phyloP scores from a whole-genome alignment of 768 basidiomycete genomes.

The Lentinula raphanica region DNA sequence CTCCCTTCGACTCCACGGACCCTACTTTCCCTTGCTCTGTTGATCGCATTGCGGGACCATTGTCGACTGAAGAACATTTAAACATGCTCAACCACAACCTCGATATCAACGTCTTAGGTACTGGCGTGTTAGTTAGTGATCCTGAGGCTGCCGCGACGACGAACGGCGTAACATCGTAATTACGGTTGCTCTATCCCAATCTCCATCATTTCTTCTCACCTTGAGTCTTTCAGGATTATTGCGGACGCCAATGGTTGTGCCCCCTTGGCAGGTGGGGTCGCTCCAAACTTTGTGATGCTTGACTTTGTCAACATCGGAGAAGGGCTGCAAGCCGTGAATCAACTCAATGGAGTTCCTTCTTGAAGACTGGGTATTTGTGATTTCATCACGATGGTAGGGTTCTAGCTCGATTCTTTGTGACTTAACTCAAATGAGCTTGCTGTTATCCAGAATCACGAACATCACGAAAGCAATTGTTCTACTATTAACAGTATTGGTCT shows the following conservation, averaged over 20 bases:
- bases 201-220: neutral
- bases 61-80: constrained; percentile 29
- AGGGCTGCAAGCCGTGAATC: constrained; percentile 31
- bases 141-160: constrained; percentile 12
- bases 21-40: constrained; percentile 31
- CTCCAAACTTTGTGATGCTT: constrained; percentile 44
- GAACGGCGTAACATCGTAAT: constrained; percentile 25
- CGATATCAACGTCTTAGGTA: constrained; percentile 18
- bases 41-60: constrained; percentile 29
- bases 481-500: too few species aligned
- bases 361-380: neutral
- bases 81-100: constrained; percentile 36
- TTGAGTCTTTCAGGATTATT: constrained; percentile 20
- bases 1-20: constrained; percentile 29
- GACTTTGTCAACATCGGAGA: constrained; percentile 43
- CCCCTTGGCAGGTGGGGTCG: constrained; percentile 30
- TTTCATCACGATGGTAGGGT: too few species aligned
- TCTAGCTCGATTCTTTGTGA: neutral
- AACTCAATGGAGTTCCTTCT: constrained; percentile 30
- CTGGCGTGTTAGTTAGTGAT: constrained; percentile 12
- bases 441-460: too few species aligned
- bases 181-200: neutral
- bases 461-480: too few species aligned
- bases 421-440: neutral
- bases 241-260: constrained; percentile 40